Evolutionary conservation across 2,329 filamentous ascomycete genomes (phyloP).

Genomic region (Fusarium cyanostomum): DNA sequence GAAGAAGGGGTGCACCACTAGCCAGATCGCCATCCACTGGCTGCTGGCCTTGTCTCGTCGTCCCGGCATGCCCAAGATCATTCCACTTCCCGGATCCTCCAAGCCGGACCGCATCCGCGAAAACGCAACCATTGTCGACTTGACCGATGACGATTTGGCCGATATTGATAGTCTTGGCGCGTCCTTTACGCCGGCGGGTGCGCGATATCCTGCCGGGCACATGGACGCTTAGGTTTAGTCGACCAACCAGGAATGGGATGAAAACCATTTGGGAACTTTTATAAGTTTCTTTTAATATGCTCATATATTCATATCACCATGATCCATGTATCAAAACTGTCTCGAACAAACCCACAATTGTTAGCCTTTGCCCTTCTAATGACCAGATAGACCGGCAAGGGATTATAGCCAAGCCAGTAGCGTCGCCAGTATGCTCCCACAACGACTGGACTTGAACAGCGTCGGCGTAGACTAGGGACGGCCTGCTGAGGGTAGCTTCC

Average conservation of each 20-base stretch:
- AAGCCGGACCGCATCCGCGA: constrained; percentile 66
- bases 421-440: constrained; percentile 22
- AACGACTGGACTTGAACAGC: constrained; percentile 21
- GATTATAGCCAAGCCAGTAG: constrained; percentile 37
- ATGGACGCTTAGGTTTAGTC: constrained; percentile 25
- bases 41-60: constrained; percentile 58
- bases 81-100: constrained; percentile 74
- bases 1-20: constrained; percentile 67
- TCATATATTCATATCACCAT: constrained; percentile 26
- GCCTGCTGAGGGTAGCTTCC: constrained; percentile 10
- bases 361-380: constrained; percentile 44
- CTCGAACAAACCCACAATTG: constrained; percentile 48
- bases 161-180: constrained; percentile 61
- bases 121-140: constrained; percentile 62
- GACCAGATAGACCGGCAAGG: constrained; percentile 53
- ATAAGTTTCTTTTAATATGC: constrained; percentile 4
- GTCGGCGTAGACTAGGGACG: constrained; percentile 49
- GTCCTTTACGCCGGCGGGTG: constrained; percentile 59
- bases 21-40: constrained; percentile 75
- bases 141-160: constrained; percentile 60
- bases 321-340: constrained; percentile 17
- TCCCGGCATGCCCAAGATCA: constrained; percentile 64
- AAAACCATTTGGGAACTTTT: neutral
- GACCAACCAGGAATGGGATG: neutral
- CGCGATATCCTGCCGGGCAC: constrained; percentile 55